Base-by-base conservation (phyloP, 2,329 filamentous ascomycete species). In the Trichoderma afroharzianum region DNA sequence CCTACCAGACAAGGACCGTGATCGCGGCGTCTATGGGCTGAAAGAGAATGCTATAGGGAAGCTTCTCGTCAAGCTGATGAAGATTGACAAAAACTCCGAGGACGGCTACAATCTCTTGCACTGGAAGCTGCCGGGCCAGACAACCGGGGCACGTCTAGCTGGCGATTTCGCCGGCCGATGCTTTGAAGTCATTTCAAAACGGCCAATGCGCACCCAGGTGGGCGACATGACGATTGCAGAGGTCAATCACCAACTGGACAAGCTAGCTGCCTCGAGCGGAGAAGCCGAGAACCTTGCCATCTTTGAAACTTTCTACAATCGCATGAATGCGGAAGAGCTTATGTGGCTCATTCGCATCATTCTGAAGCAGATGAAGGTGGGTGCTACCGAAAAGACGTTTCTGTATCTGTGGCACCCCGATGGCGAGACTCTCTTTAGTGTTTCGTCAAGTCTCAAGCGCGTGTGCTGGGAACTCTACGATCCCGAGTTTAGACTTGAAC, bases 311-410 rank as follows among this genome's bases (percentile, higher is more conserved):
- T 97, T 98, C 78, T 98, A 98, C 81, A 88, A 90, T 59, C 88
- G 89, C 28, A 98, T 98, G 96, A 97, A 97, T 76, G 88, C 96
- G 0, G 93, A 97, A 74, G 96, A 99, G 82, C 83, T 99, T 75
- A 91, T 93, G 83, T 99, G 96, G 96, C 85, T 98, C 70, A 93
- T 99, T 73, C 92, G 95, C 15, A 98, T 99, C 77, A 92, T 99
- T 61, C 85, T 98, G 32, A 93, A 93, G 73, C 93, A 91, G 76
- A 90, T 91, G 88, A 90, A 88, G 77, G 84, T 91, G 3, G 89
- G 89, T 15, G 94, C 95, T 14, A 95, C 94, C 0, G 95, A 98
- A 81, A 94, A 92, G 81, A 98, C 95, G 0, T 88, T 98, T 71
- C 88, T 99, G 70, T 88, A 95, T 76, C 82, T 93, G 30, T 95